These are phyloP conservation scores for Pulveroboletus sp. DNA, from an alignment of 768 basidiomycete genomes.

Conservation along the genomic window DNA sequence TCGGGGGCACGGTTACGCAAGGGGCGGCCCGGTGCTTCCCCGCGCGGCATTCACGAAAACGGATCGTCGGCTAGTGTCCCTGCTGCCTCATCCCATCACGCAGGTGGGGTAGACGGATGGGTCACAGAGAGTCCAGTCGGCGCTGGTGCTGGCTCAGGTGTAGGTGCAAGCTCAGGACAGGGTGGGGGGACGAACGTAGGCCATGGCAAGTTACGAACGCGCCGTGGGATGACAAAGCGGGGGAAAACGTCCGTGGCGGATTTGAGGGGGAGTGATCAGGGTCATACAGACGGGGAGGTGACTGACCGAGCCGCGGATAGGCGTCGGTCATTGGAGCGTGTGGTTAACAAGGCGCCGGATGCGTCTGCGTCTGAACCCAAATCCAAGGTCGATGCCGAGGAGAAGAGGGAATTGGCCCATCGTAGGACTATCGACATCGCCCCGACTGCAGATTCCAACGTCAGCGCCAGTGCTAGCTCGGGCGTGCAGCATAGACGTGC, in stretches of 20 bases:
- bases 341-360: not conserved
- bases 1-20: constrained; percentile 14
- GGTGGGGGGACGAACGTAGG: not conserved
- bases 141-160: not conserved
- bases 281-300: constrained; percentile 27
- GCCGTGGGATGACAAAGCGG: constrained; percentile 4
- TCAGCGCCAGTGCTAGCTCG: not conserved
- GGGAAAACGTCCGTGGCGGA: constrained; percentile 23
- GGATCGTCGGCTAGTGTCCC: not conserved
- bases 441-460: not conserved
- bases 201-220: not conserved
- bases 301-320: not conserved
- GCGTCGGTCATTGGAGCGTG: not conserved
- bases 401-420: not conserved
- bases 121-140: constrained; percentile 8
- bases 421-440: not conserved
- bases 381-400: not conserved
- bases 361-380: not conserved
- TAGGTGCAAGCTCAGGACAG: not conserved
- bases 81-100: not conserved
- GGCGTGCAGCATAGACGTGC: not conserved
- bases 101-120: constrained; percentile 16
- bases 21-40: constrained; percentile 4
- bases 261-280: constrained; percentile 23
- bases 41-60: not conserved